Base-by-base conservation (phyloP, 352 stramenopile genomes). In the Lagenidium giganteum region DNA sequence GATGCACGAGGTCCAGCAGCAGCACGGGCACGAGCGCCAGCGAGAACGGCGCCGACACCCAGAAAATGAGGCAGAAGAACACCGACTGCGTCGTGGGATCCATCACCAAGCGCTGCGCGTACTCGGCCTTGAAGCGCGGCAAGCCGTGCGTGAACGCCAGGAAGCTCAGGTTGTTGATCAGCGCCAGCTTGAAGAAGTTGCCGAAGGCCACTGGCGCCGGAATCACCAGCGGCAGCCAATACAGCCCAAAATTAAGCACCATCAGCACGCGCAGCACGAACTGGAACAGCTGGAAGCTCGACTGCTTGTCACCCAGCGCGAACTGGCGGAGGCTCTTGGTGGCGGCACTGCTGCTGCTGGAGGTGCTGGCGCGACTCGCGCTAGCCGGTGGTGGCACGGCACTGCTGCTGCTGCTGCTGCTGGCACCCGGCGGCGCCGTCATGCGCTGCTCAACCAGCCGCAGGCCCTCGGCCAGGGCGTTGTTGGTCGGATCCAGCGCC, bases 51-150 rank as follows among this genome's bases (percentile, higher is more conserved):
- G 51, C 47, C 33, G 76, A 87, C 46, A 92, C 72, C 61, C 70
- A 92, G 51, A 95, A 95, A 32, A 95, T 66, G 24, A 94, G 61
- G 25, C 69, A 87, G 61, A 89, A 91, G 62, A 93, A 87, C 21
- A 93, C 66, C 46, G 78, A 65, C 54, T 95, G 84, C 23, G 80
- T 73, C 21, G 80, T 74, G 38, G 80, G 82, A 52, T 95, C 84
- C 35, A 89, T 49, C 45, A 93, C 63, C 23, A 95, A 58, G 4
- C 81, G 64, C 59, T 95, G 80, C n/a, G 67, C 77, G 48, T 95
- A 95, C 18, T 51, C 64, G 1, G 74, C 66, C 36, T 83, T 78
- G 65, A 66, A 76, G 49, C 78, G 71, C 28, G 84, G 82, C 17
- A 55, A 44, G 23, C 84, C 83, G 57, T 95, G 79, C 24, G 77